A percentile compares a stretch with the other conserved stretches of the same genome.
Evolutionary conservation across 148 eudicot species (phyloP).

Genomic region (Vaccinium macrocarpon): DNA sequence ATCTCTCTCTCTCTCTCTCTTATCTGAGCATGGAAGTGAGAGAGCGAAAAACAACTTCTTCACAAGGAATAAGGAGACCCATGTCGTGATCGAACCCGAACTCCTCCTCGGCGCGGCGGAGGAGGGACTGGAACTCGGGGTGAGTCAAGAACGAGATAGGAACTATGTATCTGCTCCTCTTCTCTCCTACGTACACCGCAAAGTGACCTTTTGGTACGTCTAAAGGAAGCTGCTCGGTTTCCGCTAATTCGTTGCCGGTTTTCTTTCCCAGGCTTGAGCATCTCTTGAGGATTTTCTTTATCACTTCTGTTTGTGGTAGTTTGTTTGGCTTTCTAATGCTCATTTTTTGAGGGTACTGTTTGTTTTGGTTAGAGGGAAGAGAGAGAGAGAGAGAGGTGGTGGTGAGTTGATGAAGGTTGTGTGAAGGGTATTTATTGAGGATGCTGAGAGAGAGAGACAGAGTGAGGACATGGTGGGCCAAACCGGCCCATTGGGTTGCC

Average conservation of each 20-base stretch:
- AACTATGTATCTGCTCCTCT: conserved; percentile 64
- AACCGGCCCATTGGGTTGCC: conserved; percentile 27
- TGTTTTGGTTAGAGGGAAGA: not conserved
- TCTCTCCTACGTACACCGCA: conserved; percentile 76
- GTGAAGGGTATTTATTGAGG: conserved; percentile 49
- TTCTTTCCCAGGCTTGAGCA: conserved; percentile 82
- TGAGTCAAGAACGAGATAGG: conserved; percentile 78
- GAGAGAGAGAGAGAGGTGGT: not conserved
- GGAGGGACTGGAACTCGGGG: conserved; percentile 71
- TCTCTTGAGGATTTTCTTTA: conserved; percentile 70
- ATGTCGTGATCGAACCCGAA: conserved; percentile 76
- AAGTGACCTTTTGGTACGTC: conserved; percentile 93
- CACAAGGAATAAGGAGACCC: conserved; percentile 89
- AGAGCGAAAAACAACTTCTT: conserved; percentile 72
- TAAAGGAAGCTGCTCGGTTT: conserved; percentile 23
- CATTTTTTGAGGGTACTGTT: conserved; percentile 28
- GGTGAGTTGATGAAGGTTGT: conserved; percentile 29
- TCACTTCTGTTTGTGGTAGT: conserved; percentile 50
- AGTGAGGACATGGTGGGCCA: conserved; percentile 43
- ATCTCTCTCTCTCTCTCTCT: conserved; percentile 14
- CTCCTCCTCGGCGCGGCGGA: conserved; percentile 77
- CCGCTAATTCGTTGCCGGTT: conserved; percentile 46
- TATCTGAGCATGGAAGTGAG: conserved; percentile 70
- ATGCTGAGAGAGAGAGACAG: conserved; percentile 11
- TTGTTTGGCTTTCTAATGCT: conserved; percentile 54